Evolutionary conservation across 495 filamentous ascomycete species (phyloP).

Genomic region (Penicillium pulvis): DNA sequence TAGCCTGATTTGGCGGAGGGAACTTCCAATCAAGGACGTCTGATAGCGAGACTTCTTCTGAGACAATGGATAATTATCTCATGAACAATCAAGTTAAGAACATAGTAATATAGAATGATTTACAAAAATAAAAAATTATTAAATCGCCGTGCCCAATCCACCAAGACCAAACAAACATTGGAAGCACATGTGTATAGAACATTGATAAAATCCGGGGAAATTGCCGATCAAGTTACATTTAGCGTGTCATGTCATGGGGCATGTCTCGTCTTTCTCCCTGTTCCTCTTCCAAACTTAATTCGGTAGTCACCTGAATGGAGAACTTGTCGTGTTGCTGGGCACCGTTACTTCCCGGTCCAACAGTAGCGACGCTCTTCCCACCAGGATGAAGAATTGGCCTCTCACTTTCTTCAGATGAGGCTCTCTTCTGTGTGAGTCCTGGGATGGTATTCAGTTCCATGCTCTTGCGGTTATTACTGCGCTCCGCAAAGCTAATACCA

Average conservation of each 20-base stretch:
- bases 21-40: too few species aligned
- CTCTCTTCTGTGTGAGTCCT: neutral
- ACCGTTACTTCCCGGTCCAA: neutral
- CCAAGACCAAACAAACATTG: too few species aligned
- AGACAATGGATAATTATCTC: too few species aligned
- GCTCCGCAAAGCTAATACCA: neutral
- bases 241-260: neutral
- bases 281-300: slow-evolving; percentile 12
- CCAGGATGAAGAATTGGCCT: slow-evolving; percentile 2
- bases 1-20: too few species aligned
- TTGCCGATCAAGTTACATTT: neutral
- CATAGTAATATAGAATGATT: too few species aligned
- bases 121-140: too few species aligned
- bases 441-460: neutral
- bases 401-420: slow-evolving; percentile 8
- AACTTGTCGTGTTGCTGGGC: neutral
- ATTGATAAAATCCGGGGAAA: too few species aligned
- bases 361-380: neutral
- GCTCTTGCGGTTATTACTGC: neutral
- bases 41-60: too few species aligned
- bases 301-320: slow-evolving; percentile 20
- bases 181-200: too few species aligned
- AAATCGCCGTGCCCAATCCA: too few species aligned
- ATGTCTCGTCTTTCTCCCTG: neutral
- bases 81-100: too few species aligned